A percentile compares a stretch with the other conserved stretches of the same genome.
These are phyloP conservation scores for Coemansia sp. DNA, from an alignment of 192 early-diverging fungal species.

Conservation along the genomic window DNA sequence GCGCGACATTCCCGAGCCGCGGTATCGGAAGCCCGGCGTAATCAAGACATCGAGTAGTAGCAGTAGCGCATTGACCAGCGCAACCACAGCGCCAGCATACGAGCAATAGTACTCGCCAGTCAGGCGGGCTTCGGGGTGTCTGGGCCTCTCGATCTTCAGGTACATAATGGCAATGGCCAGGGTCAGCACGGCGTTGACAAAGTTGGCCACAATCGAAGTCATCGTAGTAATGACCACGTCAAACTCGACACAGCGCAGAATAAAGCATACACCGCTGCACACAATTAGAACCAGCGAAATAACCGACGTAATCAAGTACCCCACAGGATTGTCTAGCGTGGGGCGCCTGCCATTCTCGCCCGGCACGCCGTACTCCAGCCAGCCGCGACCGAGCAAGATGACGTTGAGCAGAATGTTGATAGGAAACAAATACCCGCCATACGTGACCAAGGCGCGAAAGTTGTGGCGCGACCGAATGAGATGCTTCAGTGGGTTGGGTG, in stretches of 20 bases:
- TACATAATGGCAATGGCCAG: conserved; percentile 48
- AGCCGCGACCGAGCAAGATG: conserved; percentile 47
- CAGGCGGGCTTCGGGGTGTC: conserved; percentile 37
- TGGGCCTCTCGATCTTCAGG: conserved; percentile 33
- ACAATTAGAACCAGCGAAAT: conserved; percentile 49
- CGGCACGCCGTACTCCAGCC: conserved; percentile 29
- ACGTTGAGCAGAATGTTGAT: conserved; percentile 53
- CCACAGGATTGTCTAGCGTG: conserved; percentile 40
- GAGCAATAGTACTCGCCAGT: conserved; percentile 52
- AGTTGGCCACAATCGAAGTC: conserved; percentile 36
- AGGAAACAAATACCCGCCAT: conserved; percentile 49
- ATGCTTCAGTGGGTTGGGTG: conserved; percentile 34
- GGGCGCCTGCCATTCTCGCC: conserved; percentile 7
- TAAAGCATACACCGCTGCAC: conserved; percentile 43
- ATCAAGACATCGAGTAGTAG: conserved; percentile 38
- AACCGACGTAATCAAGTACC: conserved; percentile 38
- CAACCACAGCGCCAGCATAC: conserved; percentile 45
- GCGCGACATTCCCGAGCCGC: conserved; percentile 54
- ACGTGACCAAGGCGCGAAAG: conserved; percentile 51
- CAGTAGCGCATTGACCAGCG: conserved; percentile 39
- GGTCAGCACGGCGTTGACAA: conserved; percentile 41
- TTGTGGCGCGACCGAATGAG: conserved; percentile 49
- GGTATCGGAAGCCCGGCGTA: conserved; percentile 52
- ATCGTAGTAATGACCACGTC: conserved; percentile 40
- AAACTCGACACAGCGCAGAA: conserved; percentile 51